Percentiles rank a stretch among this genome's conserved stretches.
phyloP scores from a whole-genome alignment of 1,284 basidiomycete genomes.

The Heterobasidion occidentale region DNA sequence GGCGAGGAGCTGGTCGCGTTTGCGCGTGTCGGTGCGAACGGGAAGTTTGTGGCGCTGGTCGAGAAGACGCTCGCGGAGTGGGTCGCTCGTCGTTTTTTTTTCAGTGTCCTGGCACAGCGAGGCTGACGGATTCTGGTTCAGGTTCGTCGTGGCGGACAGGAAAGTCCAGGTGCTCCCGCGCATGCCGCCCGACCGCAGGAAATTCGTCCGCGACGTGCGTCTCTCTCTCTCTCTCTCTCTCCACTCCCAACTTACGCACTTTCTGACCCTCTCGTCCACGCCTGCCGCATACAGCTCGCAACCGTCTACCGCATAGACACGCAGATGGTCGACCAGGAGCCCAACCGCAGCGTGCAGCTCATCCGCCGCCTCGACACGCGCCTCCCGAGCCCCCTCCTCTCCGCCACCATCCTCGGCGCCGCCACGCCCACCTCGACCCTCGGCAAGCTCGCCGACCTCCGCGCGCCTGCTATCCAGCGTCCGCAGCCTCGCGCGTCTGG shows the following conservation, averaged over 20 bases:
- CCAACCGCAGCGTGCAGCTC: slow-evolving; percentile 70
- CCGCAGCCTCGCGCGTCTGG: slow-evolving; percentile 12
- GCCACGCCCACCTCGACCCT: slow-evolving; percentile 22
- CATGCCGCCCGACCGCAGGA: slow-evolving; percentile 71
- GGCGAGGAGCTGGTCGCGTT: slow-evolving; percentile 53
- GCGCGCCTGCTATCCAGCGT: slow-evolving; percentile 18
- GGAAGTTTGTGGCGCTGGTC: slow-evolving; percentile 61
- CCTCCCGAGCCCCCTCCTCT: slow-evolving; percentile 64
- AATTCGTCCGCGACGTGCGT: slow-evolving; percentile 70
- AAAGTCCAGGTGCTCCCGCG: slow-evolving; percentile 71
- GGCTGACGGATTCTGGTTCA: slow-evolving; percentile 17
- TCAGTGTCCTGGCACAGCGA: neutral
- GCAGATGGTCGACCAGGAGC: slow-evolving; percentile 81
- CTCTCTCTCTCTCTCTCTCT: neutral
- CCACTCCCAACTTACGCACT: neutral
- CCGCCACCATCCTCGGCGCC: slow-evolving; percentile 25
- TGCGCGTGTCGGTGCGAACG: slow-evolving; percentile 42
- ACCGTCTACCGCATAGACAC: slow-evolving; percentile 74
- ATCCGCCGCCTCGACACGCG: slow-evolving; percentile 76
- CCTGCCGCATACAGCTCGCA: slow-evolving; percentile 42
- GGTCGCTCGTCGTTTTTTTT: slow-evolving; percentile 19
- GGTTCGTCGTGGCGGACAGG: slow-evolving; percentile 65
- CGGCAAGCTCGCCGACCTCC: slow-evolving; percentile 53
- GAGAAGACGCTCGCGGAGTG: slow-evolving; percentile 78
- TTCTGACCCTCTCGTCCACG: neutral